A percentile compares a stretch with the other conserved stretches of the same genome.
Conservation (phyloP, 352 stramenopile genomes). For the Globisporangium echinulatum region DNA sequence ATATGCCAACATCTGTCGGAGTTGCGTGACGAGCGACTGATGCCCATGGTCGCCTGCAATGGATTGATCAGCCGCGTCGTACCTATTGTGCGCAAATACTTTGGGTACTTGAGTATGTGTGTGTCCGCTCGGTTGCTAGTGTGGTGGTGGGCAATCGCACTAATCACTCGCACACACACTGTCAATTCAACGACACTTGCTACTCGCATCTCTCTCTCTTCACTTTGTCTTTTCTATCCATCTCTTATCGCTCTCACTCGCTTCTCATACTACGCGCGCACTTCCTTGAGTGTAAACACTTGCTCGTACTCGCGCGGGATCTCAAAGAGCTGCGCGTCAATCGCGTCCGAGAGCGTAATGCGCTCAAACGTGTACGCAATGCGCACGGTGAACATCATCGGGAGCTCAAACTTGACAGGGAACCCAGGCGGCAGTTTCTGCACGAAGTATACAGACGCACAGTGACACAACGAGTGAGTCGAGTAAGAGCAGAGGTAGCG, state of each 20-base stretch:
- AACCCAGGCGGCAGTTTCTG: conserved; percentile 79
- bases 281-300: conserved; percentile 54
- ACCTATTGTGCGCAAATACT: conserved; percentile 70
- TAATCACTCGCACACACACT: too few species aligned
- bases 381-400: conserved; percentile 77
- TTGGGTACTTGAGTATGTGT: conserved; percentile 33
- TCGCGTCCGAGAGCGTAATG: conserved; percentile 38
- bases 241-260: too few species aligned
- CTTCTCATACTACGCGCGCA: conserved; percentile 20
- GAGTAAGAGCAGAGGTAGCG: too few species aligned
- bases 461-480: not conserved
- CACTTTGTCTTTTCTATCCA: too few species aligned
- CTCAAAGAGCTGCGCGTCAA: conserved; percentile 48
- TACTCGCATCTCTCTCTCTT: too few species aligned
- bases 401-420: conserved; percentile 74
- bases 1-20: not conserved
- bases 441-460: conserved; percentile 2
- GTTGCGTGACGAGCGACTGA: not conserved
- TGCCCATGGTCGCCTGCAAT: not conserved
- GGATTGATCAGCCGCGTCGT: conserved; percentile 51
- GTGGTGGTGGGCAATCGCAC: not conserved
- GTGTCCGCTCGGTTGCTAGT: not conserved
- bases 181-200: too few species aligned
- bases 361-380: conserved; percentile 82
- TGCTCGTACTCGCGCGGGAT: conserved; percentile 45